These are phyloP conservation scores for Pythium scleroteichum DNA, from an alignment of 352 stramenopile species.

Conservation along the genomic window DNA sequence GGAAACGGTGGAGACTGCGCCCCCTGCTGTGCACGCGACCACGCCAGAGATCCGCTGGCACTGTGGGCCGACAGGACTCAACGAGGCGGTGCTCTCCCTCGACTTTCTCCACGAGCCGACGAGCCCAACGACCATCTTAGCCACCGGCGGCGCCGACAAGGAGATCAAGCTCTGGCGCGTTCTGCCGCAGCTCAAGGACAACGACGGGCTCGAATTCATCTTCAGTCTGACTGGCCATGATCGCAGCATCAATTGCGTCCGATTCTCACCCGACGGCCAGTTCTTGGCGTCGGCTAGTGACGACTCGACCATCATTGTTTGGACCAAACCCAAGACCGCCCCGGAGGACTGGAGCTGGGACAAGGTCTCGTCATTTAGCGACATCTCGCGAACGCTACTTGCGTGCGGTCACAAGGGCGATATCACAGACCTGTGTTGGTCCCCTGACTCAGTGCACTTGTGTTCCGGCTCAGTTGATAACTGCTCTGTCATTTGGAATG, in stretches of 20 bases:
- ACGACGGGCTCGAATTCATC: slow-evolving; percentile 63
- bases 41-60: slow-evolving; percentile 88
- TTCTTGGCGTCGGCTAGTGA: slow-evolving; percentile 89
- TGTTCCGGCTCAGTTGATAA: slow-evolving; percentile 93
- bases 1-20: not conserved
- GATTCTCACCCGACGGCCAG: slow-evolving; percentile 87
- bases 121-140: slow-evolving; percentile 39
- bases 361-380: slow-evolving; percentile 74
- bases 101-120: slow-evolving; percentile 59
- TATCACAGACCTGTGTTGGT: slow-evolving; percentile 94
- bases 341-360: slow-evolving; percentile 72
- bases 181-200: slow-evolving; percentile 33
- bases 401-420: slow-evolving; percentile 85
- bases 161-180: slow-evolving; percentile 89
- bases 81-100: slow-evolving; percentile 84
- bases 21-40: slow-evolving; percentile 44
- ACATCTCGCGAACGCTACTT: slow-evolving; percentile 76
- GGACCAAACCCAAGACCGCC: slow-evolving; percentile 75
- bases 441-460: slow-evolving; percentile 88
- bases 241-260: slow-evolving; percentile 89
- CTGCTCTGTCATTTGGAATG: slow-evolving; percentile 88
- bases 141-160: slow-evolving; percentile 86
- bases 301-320: slow-evolving; percentile 88
- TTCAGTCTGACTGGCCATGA: slow-evolving; percentile 88
- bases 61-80: slow-evolving; percentile 84